These are phyloP conservation scores for Rhynchospora pubera DNA, from an alignment of 176 grass and related monocot genomes.

Conservation along the genomic window DNA sequence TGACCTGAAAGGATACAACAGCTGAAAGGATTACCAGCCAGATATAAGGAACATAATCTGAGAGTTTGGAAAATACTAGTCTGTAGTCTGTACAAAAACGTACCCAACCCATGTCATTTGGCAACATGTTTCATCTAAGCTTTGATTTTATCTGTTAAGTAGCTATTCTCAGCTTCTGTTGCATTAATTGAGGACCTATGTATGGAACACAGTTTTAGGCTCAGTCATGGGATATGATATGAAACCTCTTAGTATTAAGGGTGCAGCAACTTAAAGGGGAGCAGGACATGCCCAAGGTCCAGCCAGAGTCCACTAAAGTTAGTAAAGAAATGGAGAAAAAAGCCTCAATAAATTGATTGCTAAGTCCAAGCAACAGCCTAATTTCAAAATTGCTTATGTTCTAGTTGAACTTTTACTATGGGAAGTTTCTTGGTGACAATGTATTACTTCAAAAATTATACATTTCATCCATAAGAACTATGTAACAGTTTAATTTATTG, in stretches of 20 bases:
- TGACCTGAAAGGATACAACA: slow-evolving; percentile 26
- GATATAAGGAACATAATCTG: neutral
- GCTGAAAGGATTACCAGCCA: neutral
- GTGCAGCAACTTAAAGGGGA: neutral
- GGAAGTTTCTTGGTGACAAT: neutral
- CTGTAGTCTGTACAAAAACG: neutral
- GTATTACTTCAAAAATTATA: neutral
- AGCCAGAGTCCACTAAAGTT: neutral
- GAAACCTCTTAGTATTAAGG: neutral
- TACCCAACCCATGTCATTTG: neutral
- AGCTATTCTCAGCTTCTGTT: neutral
- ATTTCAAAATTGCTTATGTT: neutral
- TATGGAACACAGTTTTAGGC: neutral
- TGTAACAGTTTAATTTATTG: neutral
- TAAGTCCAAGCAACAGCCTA: neutral
- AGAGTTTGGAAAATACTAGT: neutral
- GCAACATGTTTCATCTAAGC: neutral
- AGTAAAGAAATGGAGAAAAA: neutral
- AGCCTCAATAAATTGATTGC: neutral
- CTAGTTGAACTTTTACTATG: neutral
- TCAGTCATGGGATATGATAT: neutral
- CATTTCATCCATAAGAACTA: neutral
- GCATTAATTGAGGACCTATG: neutral
- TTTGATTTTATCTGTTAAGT: neutral
- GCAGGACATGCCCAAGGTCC: neutral